These are phyloP conservation scores for Alternaria hordeiaustralica DNA, from an alignment of 2,329 filamentous ascomycete genomes.

Conservation along the genomic window DNA sequence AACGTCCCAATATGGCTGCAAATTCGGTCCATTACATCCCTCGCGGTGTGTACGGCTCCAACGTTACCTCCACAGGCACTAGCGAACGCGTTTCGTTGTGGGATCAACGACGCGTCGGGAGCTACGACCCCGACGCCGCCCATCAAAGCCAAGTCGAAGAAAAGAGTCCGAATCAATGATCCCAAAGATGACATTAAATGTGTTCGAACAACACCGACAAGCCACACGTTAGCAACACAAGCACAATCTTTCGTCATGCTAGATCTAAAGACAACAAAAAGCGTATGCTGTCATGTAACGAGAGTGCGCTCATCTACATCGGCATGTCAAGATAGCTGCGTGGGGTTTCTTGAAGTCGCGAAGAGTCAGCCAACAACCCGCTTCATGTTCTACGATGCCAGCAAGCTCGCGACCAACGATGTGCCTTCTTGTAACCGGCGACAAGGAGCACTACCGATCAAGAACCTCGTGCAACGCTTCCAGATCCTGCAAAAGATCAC, in stretches of 20 bases:
- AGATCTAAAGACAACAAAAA: background rate
- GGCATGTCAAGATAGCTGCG: slow-evolving; percentile 4
- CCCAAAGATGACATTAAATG: background rate
- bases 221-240: background rate
- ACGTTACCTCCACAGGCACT: background rate
- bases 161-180: background rate
- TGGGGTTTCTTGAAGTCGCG: slow-evolving; percentile 16
- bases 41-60: background rate
- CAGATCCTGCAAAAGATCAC: slow-evolving; percentile 2
- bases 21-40: slow-evolving; percentile 10
- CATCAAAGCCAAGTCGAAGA: background rate
- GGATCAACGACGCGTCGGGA: background rate
- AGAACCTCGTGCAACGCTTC: background rate
- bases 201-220: background rate
- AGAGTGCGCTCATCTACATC: background rate
- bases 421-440: background rate
- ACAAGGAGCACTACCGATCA: background rate
- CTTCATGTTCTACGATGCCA: slow-evolving; percentile 16
- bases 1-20: slow-evolving; percentile 18
- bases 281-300: background rate
- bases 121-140: background rate
- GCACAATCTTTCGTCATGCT: background rate
- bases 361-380: background rate
- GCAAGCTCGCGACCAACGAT: background rate
- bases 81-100: background rate